These are phyloP conservation scores for Boletus vinaceobasis DNA, from an alignment of 768 basidiomycete genomes.

Conservation along the genomic window DNA sequence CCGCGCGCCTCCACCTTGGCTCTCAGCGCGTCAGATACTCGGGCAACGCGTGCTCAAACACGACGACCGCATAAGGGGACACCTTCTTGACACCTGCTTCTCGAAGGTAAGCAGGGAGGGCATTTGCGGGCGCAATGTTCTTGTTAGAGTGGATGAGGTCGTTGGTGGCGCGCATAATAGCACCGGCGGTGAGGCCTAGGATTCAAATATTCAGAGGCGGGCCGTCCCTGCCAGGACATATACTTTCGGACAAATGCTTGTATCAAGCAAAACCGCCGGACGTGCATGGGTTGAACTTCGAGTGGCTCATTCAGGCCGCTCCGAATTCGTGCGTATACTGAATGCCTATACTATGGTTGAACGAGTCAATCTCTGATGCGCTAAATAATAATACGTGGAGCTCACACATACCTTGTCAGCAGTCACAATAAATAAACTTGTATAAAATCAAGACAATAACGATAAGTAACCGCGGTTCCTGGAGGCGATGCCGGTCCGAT, in stretches of 20 bases:
- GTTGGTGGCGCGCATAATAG: conserved; percentile 11
- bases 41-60: too few species aligned
- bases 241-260: too few species aligned
- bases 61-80: conserved; percentile 6
- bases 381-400: too few species aligned
- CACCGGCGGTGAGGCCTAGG: too few species aligned
- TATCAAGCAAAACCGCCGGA: too few species aligned
- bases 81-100: conserved; percentile 11
- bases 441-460: not conserved
- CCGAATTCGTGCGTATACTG: not conserved
- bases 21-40: too few species aligned
- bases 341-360: not conserved
- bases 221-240: too few species aligned
- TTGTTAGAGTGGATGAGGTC: conserved; percentile 4
- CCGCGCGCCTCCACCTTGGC: too few species aligned
- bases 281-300: not conserved
- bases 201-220: too few species aligned
- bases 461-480: too few species aligned
- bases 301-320: not conserved
- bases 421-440: not conserved
- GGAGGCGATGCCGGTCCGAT: not conserved
- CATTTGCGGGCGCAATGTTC: conserved; percentile 8
- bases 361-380: not conserved
- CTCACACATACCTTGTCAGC: not conserved
- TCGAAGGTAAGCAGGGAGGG: conserved; percentile 7